phyloP scores from a whole-genome alignment of 306 rosid genomes.

The Quercus ilex region DNA sequence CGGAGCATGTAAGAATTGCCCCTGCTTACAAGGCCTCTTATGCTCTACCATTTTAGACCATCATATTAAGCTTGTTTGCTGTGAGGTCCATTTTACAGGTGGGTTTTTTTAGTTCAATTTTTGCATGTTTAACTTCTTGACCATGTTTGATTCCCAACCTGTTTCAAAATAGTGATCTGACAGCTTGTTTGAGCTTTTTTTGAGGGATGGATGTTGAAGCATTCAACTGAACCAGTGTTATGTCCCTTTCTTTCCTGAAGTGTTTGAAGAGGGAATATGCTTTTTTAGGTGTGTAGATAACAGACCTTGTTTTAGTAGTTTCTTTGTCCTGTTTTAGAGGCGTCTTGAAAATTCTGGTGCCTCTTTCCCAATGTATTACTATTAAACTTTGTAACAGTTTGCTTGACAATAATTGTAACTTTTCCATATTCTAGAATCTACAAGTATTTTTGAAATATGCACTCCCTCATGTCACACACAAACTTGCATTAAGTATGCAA shows the following conservation, averaged over 20 bases:
- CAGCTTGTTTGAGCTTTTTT: slow-evolving; percentile 35
- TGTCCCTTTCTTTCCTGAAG: slow-evolving; percentile 17
- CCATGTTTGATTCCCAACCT: slow-evolving; percentile 45
- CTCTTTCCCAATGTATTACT: slow-evolving; percentile 18
- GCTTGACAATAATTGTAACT: slow-evolving; percentile 8
- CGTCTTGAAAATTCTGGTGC: slow-evolving; percentile 11
- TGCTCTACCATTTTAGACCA: slow-evolving; percentile 30
- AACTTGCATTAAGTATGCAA: background rate
- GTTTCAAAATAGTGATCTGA: slow-evolving; percentile 35
- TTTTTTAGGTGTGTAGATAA: slow-evolving; percentile 32
- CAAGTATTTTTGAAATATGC: background rate
- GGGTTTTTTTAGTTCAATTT: slow-evolving; percentile 31
- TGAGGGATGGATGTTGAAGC: slow-evolving; percentile 27
- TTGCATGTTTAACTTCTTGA: slow-evolving; percentile 48
- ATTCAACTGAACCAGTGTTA: slow-evolving; percentile 26
- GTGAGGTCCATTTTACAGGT: slow-evolving; percentile 49
- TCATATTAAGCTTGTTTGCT: slow-evolving; percentile 41
- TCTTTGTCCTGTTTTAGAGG: slow-evolving; percentile 23
- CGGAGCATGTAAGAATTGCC: too few species aligned
- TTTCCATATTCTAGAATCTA: background rate
- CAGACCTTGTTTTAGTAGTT: slow-evolving; percentile 36
- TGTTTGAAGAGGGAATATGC: slow-evolving; percentile 15
- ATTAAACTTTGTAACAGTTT: slow-evolving; percentile 7
- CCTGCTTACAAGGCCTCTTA: slow-evolving; percentile 41
- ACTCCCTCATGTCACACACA: background rate